phyloP scores from a whole-genome alignment of 441 rosid genomes.

The Jatropha multifida region DNA sequence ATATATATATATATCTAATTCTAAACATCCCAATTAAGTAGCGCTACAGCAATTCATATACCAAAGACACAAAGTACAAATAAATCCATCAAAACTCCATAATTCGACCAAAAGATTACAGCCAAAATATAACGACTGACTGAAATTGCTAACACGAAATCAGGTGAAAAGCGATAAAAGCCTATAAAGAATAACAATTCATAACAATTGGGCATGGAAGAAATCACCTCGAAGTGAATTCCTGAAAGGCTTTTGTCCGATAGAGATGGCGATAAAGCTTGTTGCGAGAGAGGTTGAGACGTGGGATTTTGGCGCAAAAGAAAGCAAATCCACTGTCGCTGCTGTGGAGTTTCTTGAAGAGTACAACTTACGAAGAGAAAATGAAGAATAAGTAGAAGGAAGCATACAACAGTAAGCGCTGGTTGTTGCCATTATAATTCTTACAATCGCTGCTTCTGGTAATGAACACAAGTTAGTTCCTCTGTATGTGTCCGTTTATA shows the following conservation, averaged over 20 bases:
- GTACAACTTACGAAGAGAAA: slow-evolving; percentile 28
- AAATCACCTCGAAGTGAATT: slow-evolving; percentile 48
- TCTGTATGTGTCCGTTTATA: not conserved
- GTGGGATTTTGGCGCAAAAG: slow-evolving; percentile 39
- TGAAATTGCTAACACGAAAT: not conserved
- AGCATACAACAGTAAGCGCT: slow-evolving; percentile 22
- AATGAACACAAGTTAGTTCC: not conserved
- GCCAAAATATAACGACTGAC: too few species aligned
- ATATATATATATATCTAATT: not conserved
- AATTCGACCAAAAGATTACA: not conserved
- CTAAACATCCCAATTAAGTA: not conserved
- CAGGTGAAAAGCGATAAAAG: not conserved
- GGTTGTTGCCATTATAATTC: slow-evolving; percentile 38
- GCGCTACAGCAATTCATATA: not conserved
- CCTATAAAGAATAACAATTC: slow-evolving; percentile 10
- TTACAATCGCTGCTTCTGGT: not conserved
- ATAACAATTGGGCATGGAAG: slow-evolving; percentile 10
- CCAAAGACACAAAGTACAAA: not conserved
- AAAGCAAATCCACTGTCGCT: slow-evolving; percentile 28
- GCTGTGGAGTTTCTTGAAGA: slow-evolving; percentile 24
- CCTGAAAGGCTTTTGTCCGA: slow-evolving; percentile 31
- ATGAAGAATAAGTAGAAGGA: slow-evolving; percentile 29
- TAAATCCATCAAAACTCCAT: slow-evolving; percentile 1
- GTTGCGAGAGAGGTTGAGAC: slow-evolving; percentile 26
- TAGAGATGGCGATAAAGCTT: slow-evolving; percentile 34